Conservation (phyloP, 768 basidiomycete species). For the Boletus tomentosulus region DNA sequence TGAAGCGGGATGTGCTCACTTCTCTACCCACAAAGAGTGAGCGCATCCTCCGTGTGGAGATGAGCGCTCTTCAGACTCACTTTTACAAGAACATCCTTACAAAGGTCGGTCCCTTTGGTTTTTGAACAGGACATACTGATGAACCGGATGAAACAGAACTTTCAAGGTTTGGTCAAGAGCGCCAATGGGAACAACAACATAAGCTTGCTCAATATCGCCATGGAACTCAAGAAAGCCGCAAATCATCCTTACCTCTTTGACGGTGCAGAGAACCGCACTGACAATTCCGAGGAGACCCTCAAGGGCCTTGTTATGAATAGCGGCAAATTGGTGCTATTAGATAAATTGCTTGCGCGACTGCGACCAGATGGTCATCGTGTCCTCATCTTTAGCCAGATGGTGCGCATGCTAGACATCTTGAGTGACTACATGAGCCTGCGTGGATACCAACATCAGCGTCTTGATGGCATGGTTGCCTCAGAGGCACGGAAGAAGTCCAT, state of each 20-base stretch:
- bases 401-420: constrained; percentile 96
- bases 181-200: constrained; percentile 87
- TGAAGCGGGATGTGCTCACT: constrained; percentile 96
- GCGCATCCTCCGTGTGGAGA: constrained; percentile 94
- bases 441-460: constrained; percentile 87
- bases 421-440: constrained; percentile 93
- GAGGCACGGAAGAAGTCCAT: constrained; percentile 94
- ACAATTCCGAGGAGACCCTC: constrained; percentile 74
- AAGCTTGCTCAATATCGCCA: constrained; percentile 95
- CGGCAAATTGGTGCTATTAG: constrained; percentile 96
- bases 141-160: constrained; percentile 57
- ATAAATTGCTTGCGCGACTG: constrained; percentile 89
- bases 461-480: constrained; percentile 94
- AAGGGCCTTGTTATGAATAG: constrained; percentile 98
- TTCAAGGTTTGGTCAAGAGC: constrained; percentile 86
- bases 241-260: constrained; percentile 99
- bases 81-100: constrained; percentile 99
- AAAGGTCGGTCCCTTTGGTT: constrained; percentile 47
- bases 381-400: constrained; percentile 99
- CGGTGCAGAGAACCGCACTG: constrained; percentile 72
- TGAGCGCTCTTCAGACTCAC: constrained; percentile 93
- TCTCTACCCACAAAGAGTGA: constrained; percentile 97
- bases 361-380: constrained; percentile 94
- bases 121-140: neutral
- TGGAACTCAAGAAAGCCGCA: constrained; percentile 98